Base-by-base conservation (phyloP, 2,329 filamentous ascomycete species). In the Aspergillus fructus region DNA sequence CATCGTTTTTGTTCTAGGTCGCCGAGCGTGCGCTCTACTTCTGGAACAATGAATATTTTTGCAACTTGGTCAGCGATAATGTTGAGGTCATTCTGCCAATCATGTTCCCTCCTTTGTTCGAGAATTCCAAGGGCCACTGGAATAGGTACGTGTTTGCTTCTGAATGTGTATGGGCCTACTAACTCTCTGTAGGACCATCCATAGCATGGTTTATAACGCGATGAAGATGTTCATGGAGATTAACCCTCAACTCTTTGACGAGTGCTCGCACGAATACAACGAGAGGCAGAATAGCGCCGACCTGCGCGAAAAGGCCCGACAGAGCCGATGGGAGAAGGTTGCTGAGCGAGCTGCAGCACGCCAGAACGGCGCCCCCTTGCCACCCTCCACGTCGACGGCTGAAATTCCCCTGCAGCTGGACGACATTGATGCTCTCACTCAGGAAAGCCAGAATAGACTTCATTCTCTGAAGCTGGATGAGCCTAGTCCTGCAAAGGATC, bases 151-250 rank as follows among this genome's bases (percentile, higher is more conserved):
- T 70, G 17, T 19, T 17, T 27, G 12, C 15, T 19, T 33, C 17
- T 13, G 7, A 45, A n/a, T 9, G n/a, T 49, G 43, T 47, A 24
- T 34, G 7, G 2, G 17, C 30, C 55, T 58, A 54, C 76, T 81
- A 68, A 81, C 61, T 23, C 13, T 49, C 63, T n/a, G 30, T 51
- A 97, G 94, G 69, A 99, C 94, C 7, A 99, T 99, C 65, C 94
- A 99, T 71, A 94, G 94, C 73, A 97, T 99, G 93, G 94, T 99
- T 11, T 97, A 97, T 76, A 99, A 97, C 70, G 94, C 94, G 56
- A 97, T 99, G 94, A 99, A 99, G 75, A 85, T 99, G 39, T 99
- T 99, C 76, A 99, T 99, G 94, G 94, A 99, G 75, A 97, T 99
- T 70, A 97, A 97, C 74, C 94, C 94, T 9, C 93, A 97, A 74